These are phyloP conservation scores for Rhododendron williamsianum DNA, from an alignment of 148 eudicot genomes.

Conservation along the genomic window DNA sequence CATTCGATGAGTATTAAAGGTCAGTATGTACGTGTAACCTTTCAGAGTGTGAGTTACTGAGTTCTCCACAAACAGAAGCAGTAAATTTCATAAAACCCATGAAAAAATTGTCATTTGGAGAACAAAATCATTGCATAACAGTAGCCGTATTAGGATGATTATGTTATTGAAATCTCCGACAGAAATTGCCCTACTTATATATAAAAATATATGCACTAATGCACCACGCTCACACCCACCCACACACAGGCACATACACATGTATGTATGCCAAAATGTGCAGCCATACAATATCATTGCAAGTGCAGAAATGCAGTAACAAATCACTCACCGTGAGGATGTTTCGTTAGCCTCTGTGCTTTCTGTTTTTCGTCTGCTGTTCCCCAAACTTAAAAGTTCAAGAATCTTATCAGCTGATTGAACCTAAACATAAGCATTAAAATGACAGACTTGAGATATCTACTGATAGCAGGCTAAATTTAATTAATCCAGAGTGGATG, in stretches of 20 bases:
- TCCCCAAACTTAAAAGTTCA: constrained; percentile 77
- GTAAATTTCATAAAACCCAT: not conserved
- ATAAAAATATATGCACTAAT: not conserved
- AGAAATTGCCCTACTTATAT: not conserved
- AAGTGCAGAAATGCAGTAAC: not conserved
- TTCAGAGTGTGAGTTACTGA: not conserved
- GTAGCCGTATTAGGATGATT: not conserved
- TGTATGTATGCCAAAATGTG: not conserved
- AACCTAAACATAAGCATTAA: constrained; percentile 43
- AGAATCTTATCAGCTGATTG: constrained; percentile 79
- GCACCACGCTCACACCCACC: not conserved
- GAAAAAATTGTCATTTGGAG: not conserved
- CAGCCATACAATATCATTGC: not conserved
- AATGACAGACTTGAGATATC: not conserved
- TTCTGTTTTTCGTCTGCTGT: constrained; percentile 83
- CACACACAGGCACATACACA: not conserved
- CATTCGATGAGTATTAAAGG: not conserved
- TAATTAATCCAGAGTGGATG: not conserved
- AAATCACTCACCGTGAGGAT: constrained; percentile 68
- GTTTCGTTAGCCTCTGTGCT: constrained; percentile 76
- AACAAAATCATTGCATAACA: not conserved
- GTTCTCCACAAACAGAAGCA: not conserved
- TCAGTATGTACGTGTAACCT: not conserved
- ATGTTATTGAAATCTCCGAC: not conserved
- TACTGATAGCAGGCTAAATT: not conserved